Percentiles rank a stretch among this genome's conserved stretches.
Evolutionary conservation across 371 early-diverging fungal genomes (phyloP).

Genomic region (Apophysomyces trapeziformis): DNA sequence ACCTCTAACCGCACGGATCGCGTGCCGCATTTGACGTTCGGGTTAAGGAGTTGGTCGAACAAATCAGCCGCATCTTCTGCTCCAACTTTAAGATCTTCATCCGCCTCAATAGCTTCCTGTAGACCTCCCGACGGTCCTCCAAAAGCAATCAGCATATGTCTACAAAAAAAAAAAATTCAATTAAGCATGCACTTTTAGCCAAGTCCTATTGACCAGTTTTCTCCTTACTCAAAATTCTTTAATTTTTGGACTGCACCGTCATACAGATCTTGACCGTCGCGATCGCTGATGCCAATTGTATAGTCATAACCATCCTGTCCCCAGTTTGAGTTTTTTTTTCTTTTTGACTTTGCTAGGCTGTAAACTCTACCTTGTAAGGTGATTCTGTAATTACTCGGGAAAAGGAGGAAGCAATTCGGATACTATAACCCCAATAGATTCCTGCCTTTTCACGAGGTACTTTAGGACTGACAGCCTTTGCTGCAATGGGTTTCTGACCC

Average conservation of each 20-base stretch:
- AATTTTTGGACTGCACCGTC: constrained; percentile 29
- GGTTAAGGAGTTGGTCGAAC: constrained; percentile 71
- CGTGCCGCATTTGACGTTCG: constrained; percentile 66
- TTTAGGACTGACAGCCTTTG: constrained; percentile 68
- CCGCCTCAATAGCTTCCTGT: constrained; percentile 73
- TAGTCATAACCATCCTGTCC: constrained; percentile 70
- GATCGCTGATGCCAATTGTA: constrained; percentile 72
- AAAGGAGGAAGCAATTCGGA: constrained; percentile 66
- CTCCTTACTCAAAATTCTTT: constrained; percentile 5
- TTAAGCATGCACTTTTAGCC: background rate
- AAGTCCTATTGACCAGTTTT: background rate
- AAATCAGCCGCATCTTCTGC: constrained; percentile 66
- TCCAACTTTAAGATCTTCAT: constrained; percentile 63
- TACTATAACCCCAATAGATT: constrained; percentile 80
- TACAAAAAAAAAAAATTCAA: constrained; percentile 16
- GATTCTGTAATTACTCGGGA: constrained; percentile 68
- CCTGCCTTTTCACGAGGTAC: constrained; percentile 66
- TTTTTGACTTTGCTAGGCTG: background rate
- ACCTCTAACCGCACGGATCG: constrained; percentile 73
- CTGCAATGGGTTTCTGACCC: constrained; percentile 57
- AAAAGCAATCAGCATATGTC: constrained; percentile 72
- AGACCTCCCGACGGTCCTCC: constrained; percentile 70
- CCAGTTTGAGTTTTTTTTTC: background rate
- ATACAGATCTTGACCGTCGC: constrained; percentile 52
- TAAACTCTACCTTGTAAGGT: constrained; percentile 53